Evolutionary conservation across 768 basidiomycete species (phyloP), one percentile per base, ranked within the genome.

Genomic region (Rubroboletus pulcherrimus): DNA sequence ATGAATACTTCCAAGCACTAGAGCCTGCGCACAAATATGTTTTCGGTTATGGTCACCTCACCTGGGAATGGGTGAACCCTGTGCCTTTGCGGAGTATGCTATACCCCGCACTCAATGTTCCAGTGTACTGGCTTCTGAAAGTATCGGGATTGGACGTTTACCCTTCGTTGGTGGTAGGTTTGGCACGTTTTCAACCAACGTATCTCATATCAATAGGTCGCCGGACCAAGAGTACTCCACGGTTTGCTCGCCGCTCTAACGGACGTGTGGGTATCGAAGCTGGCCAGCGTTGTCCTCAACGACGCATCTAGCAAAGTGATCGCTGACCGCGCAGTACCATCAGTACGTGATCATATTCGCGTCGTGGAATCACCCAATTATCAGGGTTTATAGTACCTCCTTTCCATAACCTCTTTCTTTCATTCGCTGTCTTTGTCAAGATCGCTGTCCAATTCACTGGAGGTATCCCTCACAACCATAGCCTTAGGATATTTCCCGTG

Each of bases 1-100:
- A 99, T 71, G 97, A 98, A 72, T 96, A 90, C 71, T 98, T 89
- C 64, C 97, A 99, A 68, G 82, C 93, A 7, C 79, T 98, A 42
- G 97, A 99, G 68, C 89, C 91, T 44, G 97, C 97, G 0, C 90
- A 98, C 69, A 79, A 78, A 53, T 73, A 86, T 41, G 91, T 97
- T 48, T 98, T 92, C 68, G 93, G 94, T 44, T 93, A 93, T 72
- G 96, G 94, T 2, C 80, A 86, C 61, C 76, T 93, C 40, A 98
- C 95, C 24, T 99, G 97, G 97, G 97, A 99, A 76, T 99, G 97
- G 97, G 73, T 81, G 42, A 73, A 79, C 48, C 73, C 78, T 21
- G 69, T 68, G 14, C 91, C 92, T 7, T 85, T 94, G 63, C 82
- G 93, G 50, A 90, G 87, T 65, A 81, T 92, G 56, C 51, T 89